phyloP scores from a whole-genome alignment of 2,329 filamentous ascomycete species.

The Penicillium sp. region DNA sequence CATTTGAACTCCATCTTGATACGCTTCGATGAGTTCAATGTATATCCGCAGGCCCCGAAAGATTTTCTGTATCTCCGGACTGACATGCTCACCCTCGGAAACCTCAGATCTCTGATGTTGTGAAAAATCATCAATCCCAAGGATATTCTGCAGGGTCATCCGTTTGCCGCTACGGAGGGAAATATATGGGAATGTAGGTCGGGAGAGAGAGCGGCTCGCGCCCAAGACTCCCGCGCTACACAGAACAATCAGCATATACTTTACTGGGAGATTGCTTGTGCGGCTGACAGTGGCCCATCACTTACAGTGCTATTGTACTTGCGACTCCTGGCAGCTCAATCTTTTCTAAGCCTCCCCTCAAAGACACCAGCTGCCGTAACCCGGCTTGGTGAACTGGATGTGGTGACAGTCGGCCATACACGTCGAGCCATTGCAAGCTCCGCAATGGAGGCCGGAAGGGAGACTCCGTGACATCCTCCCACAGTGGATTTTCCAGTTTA shows the following conservation, averaged over 20 bases:
- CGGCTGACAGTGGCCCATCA: no score
- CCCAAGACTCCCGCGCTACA: not conserved
- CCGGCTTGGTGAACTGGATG: conserved; percentile 16
- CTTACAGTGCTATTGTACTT: not conserved
- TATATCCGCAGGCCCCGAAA: conserved; percentile 1
- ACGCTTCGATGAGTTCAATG: conserved; percentile 5
- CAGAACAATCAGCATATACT: not conserved
- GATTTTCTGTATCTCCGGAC: not conserved
- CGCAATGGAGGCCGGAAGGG: conserved; percentile 16
- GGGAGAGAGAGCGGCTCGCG: not conserved
- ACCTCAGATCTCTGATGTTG: not conserved
- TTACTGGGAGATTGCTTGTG: no score
- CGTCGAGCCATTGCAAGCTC: conserved; percentile 22
- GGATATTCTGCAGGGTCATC: not conserved
- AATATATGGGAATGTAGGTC: not conserved
- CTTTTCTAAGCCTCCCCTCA: not conserved
- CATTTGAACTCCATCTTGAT: conserved; percentile 4
- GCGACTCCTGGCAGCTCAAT: not conserved
- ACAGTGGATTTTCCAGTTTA: conserved; percentile 2
- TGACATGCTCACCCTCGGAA: not conserved
- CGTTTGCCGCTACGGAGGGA: not conserved
- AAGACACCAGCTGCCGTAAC: conserved; percentile 18
- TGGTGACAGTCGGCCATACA: conserved; percentile 16
- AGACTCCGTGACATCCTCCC: conserved; percentile 7
- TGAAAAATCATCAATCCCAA: not conserved